Percentiles rank a stretch among this genome's conserved stretches.
Conservation (phyloP, 192 early-diverging fungal genomes). For the Jimgerdemannia flammicorona region DNA sequence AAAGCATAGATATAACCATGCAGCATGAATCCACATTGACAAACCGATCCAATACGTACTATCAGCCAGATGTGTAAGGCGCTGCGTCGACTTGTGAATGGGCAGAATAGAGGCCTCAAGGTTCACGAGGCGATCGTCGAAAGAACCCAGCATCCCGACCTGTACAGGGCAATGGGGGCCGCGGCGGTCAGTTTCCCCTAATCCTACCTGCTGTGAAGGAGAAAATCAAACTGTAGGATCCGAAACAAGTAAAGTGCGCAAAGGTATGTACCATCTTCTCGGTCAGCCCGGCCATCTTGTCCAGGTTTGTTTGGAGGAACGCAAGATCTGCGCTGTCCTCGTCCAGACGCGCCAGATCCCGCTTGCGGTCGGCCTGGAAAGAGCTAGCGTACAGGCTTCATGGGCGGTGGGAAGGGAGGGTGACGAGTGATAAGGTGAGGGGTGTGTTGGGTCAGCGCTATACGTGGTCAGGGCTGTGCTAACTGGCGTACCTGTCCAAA, state of each 20-base stretch:
- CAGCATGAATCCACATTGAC: background rate
- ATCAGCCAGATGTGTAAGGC: constrained; percentile 65
- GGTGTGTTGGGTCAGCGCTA: too few relatives aligned
- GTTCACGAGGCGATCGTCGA: constrained; percentile 67
- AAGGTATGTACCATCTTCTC: constrained; percentile 41
- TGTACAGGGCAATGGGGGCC: constrained; percentile 14
- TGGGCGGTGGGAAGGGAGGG: too few relatives aligned
- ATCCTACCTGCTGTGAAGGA: background rate
- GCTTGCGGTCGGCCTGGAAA: background rate
- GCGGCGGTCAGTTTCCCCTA: background rate
- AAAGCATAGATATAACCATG: background rate
- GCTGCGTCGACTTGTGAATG: constrained; percentile 73
- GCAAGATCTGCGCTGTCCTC: constrained; percentile 49
- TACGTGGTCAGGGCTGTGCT: too few relatives aligned
- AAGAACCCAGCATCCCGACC: constrained; percentile 68
- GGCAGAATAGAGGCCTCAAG: constrained; percentile 77
- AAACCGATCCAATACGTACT: constrained; percentile 43
- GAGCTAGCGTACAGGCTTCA: too few relatives aligned
- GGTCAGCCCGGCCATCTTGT: constrained; percentile 42
- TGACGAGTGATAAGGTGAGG: too few relatives aligned
- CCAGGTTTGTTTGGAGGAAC: constrained; percentile 46
- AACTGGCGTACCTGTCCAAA: too few relatives aligned
- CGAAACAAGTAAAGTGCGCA: too few relatives aligned
- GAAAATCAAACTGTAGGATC: too few relatives aligned
- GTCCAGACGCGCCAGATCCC: constrained; percentile 18